Percentiles rank a stretch among this genome's conserved stretches.
Conservation (phyloP, 2,329 filamentous ascomycete genomes). For the Aspergillus fructus region DNA sequence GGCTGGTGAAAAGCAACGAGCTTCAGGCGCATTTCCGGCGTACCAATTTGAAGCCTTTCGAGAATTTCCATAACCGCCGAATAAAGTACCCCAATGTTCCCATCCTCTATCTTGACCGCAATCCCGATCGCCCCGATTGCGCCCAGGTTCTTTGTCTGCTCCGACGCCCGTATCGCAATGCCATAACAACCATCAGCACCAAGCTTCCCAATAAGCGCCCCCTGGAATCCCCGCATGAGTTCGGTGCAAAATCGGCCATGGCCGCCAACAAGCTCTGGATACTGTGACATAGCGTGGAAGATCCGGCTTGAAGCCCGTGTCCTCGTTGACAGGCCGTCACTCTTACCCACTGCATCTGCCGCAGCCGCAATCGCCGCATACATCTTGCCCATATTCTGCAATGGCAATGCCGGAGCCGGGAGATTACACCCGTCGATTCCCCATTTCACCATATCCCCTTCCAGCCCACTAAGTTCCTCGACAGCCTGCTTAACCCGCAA, state of each 20-base stretch:
- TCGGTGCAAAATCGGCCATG: constrained; percentile 49
- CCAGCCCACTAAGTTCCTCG: constrained; percentile 35
- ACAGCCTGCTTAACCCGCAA: constrained; percentile 18
- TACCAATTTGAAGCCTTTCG: constrained; percentile 43
- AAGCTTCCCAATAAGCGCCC: constrained; percentile 47
- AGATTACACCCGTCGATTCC: constrained; percentile 51
- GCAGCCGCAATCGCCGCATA: constrained; percentile 42
- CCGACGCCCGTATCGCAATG: constrained; percentile 42
- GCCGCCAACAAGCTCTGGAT: constrained; percentile 49
- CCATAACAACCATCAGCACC: constrained; percentile 53
- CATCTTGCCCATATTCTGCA: constrained; percentile 36
- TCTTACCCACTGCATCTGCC: constrained; percentile 10
- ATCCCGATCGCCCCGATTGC: constrained; percentile 41
- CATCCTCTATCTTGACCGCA: constrained; percentile 52
- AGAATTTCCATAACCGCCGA: constrained; percentile 47
- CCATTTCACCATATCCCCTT: constrained; percentile 36
- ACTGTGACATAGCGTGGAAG: constrained; percentile 43
- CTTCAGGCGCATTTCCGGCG: constrained; percentile 25
- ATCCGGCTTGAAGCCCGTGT: constrained; percentile 32
- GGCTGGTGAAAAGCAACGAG: constrained; percentile 36
- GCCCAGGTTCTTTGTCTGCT: constrained; percentile 38
- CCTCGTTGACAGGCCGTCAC: constrained; percentile 14
- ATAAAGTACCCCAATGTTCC: constrained; percentile 46
- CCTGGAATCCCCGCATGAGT: constrained; percentile 44
- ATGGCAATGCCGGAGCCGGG: constrained; percentile 45